Base-by-base conservation (phyloP, 768 basidiomycete genomes). In the Chalciporus piperatus region DNA sequence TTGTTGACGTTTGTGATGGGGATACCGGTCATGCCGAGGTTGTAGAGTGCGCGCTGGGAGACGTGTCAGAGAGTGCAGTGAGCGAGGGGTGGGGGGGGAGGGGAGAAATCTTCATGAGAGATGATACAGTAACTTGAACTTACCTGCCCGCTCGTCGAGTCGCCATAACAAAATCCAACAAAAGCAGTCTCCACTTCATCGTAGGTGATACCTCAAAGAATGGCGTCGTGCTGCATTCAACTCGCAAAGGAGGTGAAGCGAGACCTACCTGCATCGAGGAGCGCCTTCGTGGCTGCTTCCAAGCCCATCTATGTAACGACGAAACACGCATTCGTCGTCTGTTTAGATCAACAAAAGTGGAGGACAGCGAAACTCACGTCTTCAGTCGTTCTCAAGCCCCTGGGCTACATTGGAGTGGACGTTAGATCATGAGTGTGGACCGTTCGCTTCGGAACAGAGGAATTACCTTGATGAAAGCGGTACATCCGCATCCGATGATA, bases 1-100 rank as follows among this genome's bases (percentile, higher is more conserved):
- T 92, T 92, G 74, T 90, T 92, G 39, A 92, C 87, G 59, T 92
- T 93, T 45, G 85, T 78, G 61, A 93, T 84, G 0, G 91, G 90
- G 51, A 93, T 92, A 30, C 82, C 76, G 1, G 90, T 92, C 66
- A 92, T 76, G 17, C 91, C 91, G 38, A 92, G 82, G 63, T 83
- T 85, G 70, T 92, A 93, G 17, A 93, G 73, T 7, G 89, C 82
- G 14, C 89, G 77, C 83, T 92, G 61, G 1, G 43, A 13, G 39
- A 25, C 51, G 42, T 48, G 38, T 42, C 22, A 22, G 22, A 22
- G 2, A 22, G 22, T 4, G 7, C 25, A 25, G 32, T 25, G 13
- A 27, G 32, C 45, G 19, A 25, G 10, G 19, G n/a, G 35, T 2
- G n/a, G 38, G 22, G 39, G 37, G 22, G n/a, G n/a, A n/a, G n/a